Evolutionary conservation across 2,329 filamentous ascomycete genomes (phyloP), one percentile per base, ranked within the genome.

Genomic region (Didymella segeticola): DNA sequence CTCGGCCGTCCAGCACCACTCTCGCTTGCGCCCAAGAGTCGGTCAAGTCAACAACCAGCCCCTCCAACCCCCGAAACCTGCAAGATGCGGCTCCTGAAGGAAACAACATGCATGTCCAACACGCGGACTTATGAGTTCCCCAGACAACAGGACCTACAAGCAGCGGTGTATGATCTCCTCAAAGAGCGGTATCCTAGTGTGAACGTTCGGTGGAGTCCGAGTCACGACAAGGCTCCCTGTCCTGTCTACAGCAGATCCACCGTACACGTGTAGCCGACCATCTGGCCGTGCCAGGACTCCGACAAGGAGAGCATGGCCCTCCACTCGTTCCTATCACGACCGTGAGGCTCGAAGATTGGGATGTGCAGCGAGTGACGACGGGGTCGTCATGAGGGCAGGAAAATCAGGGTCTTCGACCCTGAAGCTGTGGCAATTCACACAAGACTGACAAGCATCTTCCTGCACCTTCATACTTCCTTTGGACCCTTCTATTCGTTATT

Each of bases 121-220:
- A 23, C 34, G 34, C 42, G 27, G n/a, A 36, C 20, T 29, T 29
- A 25, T 41, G 30, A 49, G 51, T 54, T 41, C 39, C 45, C 51
- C 39, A 41, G 51, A 48, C 51, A 54, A 54, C 51, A 45, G 23
- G 25, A 41, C 22, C 45, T 30, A 23, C 43, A 41, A 29, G 27
- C 22, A 42, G 51, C 51, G 51, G 51, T 54, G 51, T 54, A 54
- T 54, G 39, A 39, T 45, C 39, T 49, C 30, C 39, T 12, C 27
- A 46, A 54, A 54, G 51, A 49, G 51, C 51, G 51, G 51, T 54
- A 54, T 54, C 51, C 51, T 48, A 54, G 51, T 49, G 22, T 45
- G 25, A 30, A 47, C n/a, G 27, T 39, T 41, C 30, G 39, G 51
- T 42, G 45, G 39, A 39, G 19, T 41, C 45, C 46, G 34, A 46